Conservation (phyloP, 1,284 basidiomycete genomes). For the Cutaneotrichosporon sp. region DNA sequence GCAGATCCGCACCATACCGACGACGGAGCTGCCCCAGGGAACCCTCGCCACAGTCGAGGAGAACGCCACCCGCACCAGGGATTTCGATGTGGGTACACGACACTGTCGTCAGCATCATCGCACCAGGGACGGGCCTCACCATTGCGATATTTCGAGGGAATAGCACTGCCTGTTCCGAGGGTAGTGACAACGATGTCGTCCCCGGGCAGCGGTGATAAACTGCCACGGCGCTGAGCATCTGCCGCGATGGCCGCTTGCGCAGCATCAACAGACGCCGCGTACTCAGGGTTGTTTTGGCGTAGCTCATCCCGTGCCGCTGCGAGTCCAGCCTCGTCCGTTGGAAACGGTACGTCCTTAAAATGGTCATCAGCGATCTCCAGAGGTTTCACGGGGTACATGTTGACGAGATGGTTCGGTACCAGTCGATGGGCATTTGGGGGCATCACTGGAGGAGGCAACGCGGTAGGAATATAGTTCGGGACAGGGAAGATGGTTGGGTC, state of each 20-base stretch:
- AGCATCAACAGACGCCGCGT: conserved; percentile 21
- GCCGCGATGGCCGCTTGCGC: conserved; percentile 22
- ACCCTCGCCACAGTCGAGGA: conserved; percentile 89
- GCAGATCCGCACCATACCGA: conserved; percentile 63
- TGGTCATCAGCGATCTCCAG: conserved; percentile 14
- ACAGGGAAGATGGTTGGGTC: conserved; percentile 70
- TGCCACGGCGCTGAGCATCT: conserved; percentile 1
- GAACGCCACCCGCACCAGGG: conserved; percentile 61
- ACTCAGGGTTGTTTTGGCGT: conserved; percentile 17
- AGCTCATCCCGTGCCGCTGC: conserved; percentile 18
- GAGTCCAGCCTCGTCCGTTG: conserved; percentile 20
- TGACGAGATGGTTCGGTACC: conserved; percentile 27
- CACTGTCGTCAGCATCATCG: conserved; percentile 48
- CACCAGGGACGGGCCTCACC: not conserved
- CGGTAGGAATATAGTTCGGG: conserved; percentile 42
- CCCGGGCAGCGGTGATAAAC: conserved; percentile 48
- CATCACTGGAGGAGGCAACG: conserved; percentile 38
- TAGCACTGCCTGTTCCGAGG: conserved; percentile 81
- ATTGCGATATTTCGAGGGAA: conserved; percentile 79
- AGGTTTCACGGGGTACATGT: conserved; percentile 31
- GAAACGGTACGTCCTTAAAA: conserved; percentile 29
- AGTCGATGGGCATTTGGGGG: conserved; percentile 53
- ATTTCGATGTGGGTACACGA: conserved; percentile 69
- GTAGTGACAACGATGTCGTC: conserved; percentile 68
- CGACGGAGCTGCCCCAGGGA: conserved; percentile 84